Evolutionary conservation across 768 basidiomycete genomes (phyloP).

Genomic region (Favolaschia claudopus): DNA sequence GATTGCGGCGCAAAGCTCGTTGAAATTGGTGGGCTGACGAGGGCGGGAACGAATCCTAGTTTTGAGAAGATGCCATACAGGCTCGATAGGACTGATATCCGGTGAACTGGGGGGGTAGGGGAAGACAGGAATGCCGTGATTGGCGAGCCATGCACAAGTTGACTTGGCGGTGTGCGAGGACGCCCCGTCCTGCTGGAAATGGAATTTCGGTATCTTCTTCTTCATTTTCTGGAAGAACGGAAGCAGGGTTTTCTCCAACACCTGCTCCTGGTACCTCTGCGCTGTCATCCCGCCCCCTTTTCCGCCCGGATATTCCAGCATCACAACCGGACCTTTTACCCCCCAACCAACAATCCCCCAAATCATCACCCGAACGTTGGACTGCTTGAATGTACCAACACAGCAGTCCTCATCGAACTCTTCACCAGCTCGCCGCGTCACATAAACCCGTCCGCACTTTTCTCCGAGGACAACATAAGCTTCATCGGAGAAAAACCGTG

Average conservation of each 20-base stretch:
- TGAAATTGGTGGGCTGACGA: slow-evolving; percentile 1
- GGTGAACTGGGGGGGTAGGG: slow-evolving; percentile 20
- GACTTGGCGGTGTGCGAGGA: slow-evolving; percentile 28
- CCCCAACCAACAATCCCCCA: slow-evolving; percentile 13
- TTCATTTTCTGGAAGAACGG: background rate
- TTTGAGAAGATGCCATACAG: slow-evolving; percentile 19
- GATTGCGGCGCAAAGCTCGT: slow-evolving; percentile 7
- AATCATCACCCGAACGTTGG: slow-evolving; percentile 7
- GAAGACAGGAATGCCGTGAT: slow-evolving; percentile 13
- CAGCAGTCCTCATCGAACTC: slow-evolving; percentile 12
- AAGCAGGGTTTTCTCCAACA: background rate
- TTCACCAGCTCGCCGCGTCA: slow-evolving; percentile 8
- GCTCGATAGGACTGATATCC: slow-evolving; percentile 20
- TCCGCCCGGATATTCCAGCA: slow-evolving; percentile 22
- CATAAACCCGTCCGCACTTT: background rate
- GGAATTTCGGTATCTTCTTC: background rate
- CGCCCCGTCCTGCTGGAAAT: slow-evolving; percentile 39
- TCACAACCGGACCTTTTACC: slow-evolving; percentile 5
- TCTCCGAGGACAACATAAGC: slow-evolving; percentile 21
- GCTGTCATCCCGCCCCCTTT: slow-evolving; percentile 20
- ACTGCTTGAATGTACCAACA: slow-evolving; percentile 13
- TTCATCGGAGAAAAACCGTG: slow-evolving; percentile 25
- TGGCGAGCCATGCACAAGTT: slow-evolving; percentile 11
- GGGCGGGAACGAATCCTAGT: background rate
- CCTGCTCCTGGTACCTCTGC: slow-evolving; percentile 12